Conservation (phyloP, 179 eudicot genomes). For the Nepenthes alata region DNA sequence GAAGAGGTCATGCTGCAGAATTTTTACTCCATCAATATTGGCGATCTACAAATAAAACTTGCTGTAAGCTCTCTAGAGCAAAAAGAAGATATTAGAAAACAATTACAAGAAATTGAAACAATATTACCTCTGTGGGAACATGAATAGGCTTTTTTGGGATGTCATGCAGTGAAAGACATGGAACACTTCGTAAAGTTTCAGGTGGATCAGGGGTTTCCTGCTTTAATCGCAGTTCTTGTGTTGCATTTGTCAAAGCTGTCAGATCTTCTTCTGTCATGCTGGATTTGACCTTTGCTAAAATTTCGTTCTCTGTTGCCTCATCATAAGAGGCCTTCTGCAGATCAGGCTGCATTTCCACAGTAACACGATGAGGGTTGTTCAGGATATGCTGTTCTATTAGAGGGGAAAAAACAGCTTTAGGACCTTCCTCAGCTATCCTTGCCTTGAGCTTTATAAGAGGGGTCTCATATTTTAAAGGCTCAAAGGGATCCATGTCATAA, state of each 20-base stretch:
- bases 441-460: constrained; percentile 72
- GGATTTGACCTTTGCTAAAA: constrained; percentile 65
- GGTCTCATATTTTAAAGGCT: constrained; percentile 82
- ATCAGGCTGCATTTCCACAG: constrained; percentile 99
- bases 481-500: constrained; percentile 93
- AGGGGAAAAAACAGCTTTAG: constrained; percentile 90
- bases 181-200: constrained; percentile 81
- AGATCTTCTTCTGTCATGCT: constrained; percentile 92
- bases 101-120: constrained; percentile 7
- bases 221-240: constrained; percentile 68
- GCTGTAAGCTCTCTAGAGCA: constrained; percentile 9
- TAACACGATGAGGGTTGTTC: constrained; percentile 76
- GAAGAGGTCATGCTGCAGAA: constrained; percentile 86
- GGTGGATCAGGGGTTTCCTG: constrained; percentile 99
- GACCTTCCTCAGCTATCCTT: constrained; percentile 73
- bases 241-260: constrained; percentile 85
- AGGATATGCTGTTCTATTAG: constrained; percentile 68
- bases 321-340: constrained; percentile 85
- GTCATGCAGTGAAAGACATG: constrained; percentile 76
- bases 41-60: constrained; percentile 46
- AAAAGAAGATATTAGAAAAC: not conserved
- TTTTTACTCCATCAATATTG: constrained; percentile 63
- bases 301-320: constrained; percentile 70
- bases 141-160: constrained; percentile 77
- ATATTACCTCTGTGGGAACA: constrained; percentile 66